Evolutionary conservation across 2,329 filamentous ascomycete species (phyloP).

Genomic region (Xylaria sp.): DNA sequence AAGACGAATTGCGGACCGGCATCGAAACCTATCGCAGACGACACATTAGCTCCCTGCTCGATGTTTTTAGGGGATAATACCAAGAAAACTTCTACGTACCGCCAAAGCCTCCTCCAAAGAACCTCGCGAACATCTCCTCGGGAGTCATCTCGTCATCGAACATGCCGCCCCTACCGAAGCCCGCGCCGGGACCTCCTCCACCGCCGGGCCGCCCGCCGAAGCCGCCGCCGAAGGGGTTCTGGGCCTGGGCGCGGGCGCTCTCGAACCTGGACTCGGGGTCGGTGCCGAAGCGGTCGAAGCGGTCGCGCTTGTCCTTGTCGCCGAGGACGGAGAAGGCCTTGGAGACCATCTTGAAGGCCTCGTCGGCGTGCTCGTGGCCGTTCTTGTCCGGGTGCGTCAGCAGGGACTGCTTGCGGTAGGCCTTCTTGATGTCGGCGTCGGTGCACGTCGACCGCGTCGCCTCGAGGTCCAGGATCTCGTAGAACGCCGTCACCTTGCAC

Average conservation of each 20-base stretch:
- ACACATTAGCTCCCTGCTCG: slow-evolving; percentile 11
- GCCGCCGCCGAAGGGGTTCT: slow-evolving; percentile 54
- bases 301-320: slow-evolving; percentile 90
- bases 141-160: slow-evolving; percentile 95
- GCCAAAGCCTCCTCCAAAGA: slow-evolving; percentile 83
- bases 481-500: slow-evolving; percentile 88
- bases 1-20: slow-evolving; percentile 91
- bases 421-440: slow-evolving; percentile 94
- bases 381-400: slow-evolving; percentile 99
- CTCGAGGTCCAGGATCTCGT: slow-evolving; percentile 88
- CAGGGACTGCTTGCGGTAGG: slow-evolving; percentile 92
- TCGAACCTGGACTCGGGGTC: slow-evolving; percentile 92
- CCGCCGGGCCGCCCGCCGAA: slow-evolving; percentile 51
- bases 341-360: slow-evolving; percentile 98
- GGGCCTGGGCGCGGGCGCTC: slow-evolving; percentile 64
- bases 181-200: slow-evolving; percentile 55
- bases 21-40: slow-evolving; percentile 63
- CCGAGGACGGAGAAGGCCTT: slow-evolving; percentile 92
- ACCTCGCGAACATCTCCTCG: slow-evolving; percentile 95
- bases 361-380: slow-evolving; percentile 92
- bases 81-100: slow-evolving; percentile 57
- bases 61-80: background rate
- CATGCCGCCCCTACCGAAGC: slow-evolving; percentile 68
- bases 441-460: slow-evolving; percentile 66
- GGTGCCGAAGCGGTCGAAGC: slow-evolving; percentile 88